Conservation (phyloP, 352 stramenopile genomes). For the Phytophthora capsici region DNA sequence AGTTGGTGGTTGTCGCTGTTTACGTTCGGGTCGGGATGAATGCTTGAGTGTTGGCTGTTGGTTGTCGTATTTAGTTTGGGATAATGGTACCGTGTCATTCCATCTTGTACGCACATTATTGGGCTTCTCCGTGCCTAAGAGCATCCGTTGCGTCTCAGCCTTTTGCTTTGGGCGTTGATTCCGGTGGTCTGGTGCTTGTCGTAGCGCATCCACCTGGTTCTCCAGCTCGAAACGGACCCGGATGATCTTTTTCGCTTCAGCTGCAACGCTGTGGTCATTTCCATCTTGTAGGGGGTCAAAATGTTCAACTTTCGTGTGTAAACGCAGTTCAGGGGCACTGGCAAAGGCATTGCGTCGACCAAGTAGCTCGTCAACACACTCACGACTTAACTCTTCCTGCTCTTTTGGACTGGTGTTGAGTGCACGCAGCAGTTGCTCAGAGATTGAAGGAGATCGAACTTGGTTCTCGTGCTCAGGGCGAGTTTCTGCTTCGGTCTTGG, state of each 20-base stretch:
- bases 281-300: background rate
- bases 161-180: conserved; percentile 4
- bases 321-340: conserved; percentile 30
- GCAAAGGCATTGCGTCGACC: conserved; percentile 65
- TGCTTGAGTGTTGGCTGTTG: conserved; percentile 8
- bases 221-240: conserved; percentile 54
- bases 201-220: conserved; percentile 43
- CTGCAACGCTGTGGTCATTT: conserved; percentile 8
- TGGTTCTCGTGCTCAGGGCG: background rate
- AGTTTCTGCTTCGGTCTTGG: conserved; percentile 1
- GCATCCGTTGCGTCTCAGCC: background rate
- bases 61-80: conserved; percentile 10
- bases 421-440: conserved; percentile 45
- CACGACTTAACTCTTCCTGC: conserved; percentile 39
- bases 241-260: conserved; percentile 57
- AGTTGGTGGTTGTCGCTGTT: background rate
- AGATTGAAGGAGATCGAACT: conserved; percentile 39
- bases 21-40: background rate
- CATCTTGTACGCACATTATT: background rate
- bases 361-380: conserved; percentile 62
- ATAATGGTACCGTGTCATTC: background rate
- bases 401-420: conserved; percentile 35
- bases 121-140: background rate
- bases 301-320: conserved; percentile 3
- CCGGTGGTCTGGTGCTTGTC: conserved; percentile 8